Conservation (phyloP, 176 grass and related monocot genomes). For the Eremochloa ophiuroides region DNA sequence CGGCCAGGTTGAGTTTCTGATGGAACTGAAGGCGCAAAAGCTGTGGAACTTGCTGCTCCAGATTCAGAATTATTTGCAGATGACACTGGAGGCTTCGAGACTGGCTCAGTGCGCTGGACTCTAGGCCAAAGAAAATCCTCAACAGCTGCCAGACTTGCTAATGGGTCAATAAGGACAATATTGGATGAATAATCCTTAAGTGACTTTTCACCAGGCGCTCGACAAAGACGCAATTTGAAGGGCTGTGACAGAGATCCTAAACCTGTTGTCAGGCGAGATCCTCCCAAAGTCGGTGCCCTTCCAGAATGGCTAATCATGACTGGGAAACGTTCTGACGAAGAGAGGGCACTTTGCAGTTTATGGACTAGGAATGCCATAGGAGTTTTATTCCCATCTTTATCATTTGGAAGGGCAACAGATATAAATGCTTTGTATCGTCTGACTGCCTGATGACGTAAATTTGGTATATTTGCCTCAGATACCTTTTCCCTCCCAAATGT, state of each 20-base stretch:
- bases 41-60: constrained; percentile 34
- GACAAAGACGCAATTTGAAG: constrained; percentile 80
- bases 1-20: constrained; percentile 36
- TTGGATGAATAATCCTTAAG: constrained; percentile 90
- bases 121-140: constrained; percentile 93
- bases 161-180: constrained; percentile 82
- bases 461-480: constrained; percentile 53
- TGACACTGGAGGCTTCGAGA: constrained; percentile 38
- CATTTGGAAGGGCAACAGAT: constrained; percentile 55
- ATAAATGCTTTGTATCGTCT: constrained; percentile 72
- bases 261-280: constrained; percentile 54
- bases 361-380: constrained; percentile 65
- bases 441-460: constrained; percentile 60
- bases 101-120: constrained; percentile 60
- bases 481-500: constrained; percentile 70
- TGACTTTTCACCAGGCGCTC: constrained; percentile 73
- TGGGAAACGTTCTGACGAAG: constrained; percentile 74
- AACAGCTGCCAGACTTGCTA: constrained; percentile 75
- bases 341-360: constrained; percentile 82
- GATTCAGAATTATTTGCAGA: constrained; percentile 61
- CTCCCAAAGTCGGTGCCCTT: constrained; percentile 47
- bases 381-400: constrained; percentile 35
- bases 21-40: constrained; percentile 26
- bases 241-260: constrained; percentile 65
- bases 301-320: constrained; percentile 75